phyloP scores from a whole-genome alignment of 805 yeast species.

The Starmerella apis region DNA sequence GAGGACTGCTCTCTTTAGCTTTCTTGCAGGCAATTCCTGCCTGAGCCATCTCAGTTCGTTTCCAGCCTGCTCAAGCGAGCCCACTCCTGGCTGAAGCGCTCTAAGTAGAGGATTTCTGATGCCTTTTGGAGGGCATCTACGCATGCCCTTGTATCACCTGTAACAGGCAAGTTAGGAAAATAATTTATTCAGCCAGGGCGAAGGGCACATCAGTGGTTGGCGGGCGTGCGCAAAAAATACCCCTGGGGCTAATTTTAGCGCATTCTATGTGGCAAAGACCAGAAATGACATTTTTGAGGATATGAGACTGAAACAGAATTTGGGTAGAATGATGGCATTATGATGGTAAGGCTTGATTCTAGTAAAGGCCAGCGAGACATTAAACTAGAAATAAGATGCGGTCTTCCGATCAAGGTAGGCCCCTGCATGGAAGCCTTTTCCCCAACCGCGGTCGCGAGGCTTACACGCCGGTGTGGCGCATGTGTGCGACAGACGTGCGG shows the following conservation, averaged over 20 bases:
- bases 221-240: background rate
- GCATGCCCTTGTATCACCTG: constrained; percentile 9
- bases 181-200: background rate
- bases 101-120: constrained; percentile 10
- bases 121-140: background rate
- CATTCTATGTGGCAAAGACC: too few species aligned
- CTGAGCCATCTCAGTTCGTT: constrained; percentile 47
- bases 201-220: background rate
- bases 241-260: background rate
- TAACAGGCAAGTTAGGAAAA: background rate
- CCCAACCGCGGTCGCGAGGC: background rate
- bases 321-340: too few species aligned
- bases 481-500: background rate
- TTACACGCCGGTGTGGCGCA: background rate
- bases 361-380: too few species aligned
- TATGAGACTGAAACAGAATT: too few species aligned
- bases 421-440: background rate
- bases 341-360: too few species aligned
- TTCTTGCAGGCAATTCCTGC: constrained; percentile 40
- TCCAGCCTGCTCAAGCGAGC: constrained; percentile 15
- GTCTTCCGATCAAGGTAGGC: background rate
- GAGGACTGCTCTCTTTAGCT: constrained; percentile 45
- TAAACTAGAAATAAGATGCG: background rate
- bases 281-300: too few species aligned
- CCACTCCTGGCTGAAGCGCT: constrained; percentile 6